These are phyloP conservation scores for Leccinum rimulosum DNA, from an alignment of 768 basidiomycete species.

Conservation along the genomic window DNA sequence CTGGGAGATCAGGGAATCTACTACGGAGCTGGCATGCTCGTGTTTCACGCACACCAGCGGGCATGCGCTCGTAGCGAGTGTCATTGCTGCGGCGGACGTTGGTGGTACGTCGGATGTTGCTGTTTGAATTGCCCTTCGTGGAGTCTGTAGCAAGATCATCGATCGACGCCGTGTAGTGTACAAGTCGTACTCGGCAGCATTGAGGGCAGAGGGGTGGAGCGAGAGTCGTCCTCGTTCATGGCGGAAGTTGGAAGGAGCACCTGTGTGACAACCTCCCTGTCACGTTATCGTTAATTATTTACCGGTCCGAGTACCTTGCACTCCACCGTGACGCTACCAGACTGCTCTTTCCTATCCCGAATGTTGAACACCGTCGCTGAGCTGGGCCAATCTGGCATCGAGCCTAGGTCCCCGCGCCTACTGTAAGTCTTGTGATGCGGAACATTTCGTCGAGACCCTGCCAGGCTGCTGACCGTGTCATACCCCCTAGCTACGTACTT, in stretches of 20 bases:
- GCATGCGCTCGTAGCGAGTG: constrained; percentile 50
- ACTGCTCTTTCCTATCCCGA: neutral
- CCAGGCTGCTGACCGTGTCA: neutral
- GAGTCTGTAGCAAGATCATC: constrained; percentile 45
- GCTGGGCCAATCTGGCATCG: constrained; percentile 30
- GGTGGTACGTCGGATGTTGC: neutral
- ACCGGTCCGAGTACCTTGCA: too few species aligned
- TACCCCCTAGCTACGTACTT: constrained; percentile 8
- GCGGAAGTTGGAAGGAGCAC: neutral
- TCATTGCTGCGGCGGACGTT: constrained; percentile 33
- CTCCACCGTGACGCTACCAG: too few species aligned
- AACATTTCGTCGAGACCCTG: neutral
- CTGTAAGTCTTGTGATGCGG: constrained; percentile 14
- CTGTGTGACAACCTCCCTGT: neutral
- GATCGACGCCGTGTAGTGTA: constrained; percentile 55
- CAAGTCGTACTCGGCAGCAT: constrained; percentile 63
- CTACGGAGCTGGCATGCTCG: constrained; percentile 70
- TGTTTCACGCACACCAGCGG: constrained; percentile 60
- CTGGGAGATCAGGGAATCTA: constrained; percentile 54
- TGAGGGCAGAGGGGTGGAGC: constrained; percentile 77
- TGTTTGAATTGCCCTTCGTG: constrained; percentile 16
- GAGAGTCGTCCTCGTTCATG: constrained; percentile 34
- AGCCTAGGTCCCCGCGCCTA: constrained; percentile 29
- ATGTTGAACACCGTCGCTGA: constrained; percentile 21
- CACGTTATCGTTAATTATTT: too few species aligned